phyloP scores from a whole-genome alignment of 2,329 filamentous ascomycete genomes.

The Fusarium sp. region DNA sequence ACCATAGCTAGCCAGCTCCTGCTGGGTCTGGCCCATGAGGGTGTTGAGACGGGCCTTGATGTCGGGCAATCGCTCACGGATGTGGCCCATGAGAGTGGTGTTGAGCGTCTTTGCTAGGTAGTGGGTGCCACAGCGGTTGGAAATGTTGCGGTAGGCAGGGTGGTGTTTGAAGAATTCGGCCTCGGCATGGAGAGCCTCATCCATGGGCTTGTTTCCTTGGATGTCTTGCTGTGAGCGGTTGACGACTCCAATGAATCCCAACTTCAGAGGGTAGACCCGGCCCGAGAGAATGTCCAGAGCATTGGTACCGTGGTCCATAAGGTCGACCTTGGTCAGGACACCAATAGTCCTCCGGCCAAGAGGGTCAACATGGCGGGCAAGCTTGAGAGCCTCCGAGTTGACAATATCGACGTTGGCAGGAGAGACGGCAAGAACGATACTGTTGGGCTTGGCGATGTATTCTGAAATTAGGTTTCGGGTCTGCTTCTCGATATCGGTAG shows the following conservation, averaged over 20 bases:
- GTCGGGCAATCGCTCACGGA: conserved; percentile 92
- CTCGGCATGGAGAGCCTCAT: conserved; percentile 88
- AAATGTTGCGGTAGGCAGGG: conserved; percentile 96
- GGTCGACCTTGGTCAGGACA: conserved; percentile 93
- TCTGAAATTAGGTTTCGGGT: conserved; percentile 95
- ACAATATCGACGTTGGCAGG: conserved; percentile 98
- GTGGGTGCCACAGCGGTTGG: conserved; percentile 89
- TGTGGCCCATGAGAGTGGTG: conserved; percentile 93
- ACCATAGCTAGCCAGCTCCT: conserved; percentile 96
- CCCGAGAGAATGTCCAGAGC: conserved; percentile 97
- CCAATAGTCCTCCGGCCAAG: conserved; percentile 94
- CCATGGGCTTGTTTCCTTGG: conserved; percentile 91
- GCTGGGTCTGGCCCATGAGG: conserved; percentile 99
- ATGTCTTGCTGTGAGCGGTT: conserved; percentile 99
- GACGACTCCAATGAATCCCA: conserved; percentile 97
- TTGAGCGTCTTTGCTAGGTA: conserved; percentile 95
- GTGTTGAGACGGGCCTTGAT: conserved; percentile 98
- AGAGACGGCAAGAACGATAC: conserved; percentile 94
- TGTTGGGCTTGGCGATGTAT: conserved; percentile 99
- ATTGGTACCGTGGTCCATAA: conserved; percentile 99
- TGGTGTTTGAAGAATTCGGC: conserved; percentile 96
- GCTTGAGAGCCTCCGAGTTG: conserved; percentile 96
- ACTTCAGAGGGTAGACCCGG: conserved; percentile 92
- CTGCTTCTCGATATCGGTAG: conserved; percentile 97
- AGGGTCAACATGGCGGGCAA: conserved; percentile 95